A percentile compares a stretch with the other conserved stretches of the same genome.
Evolutionary conservation across 1,284 basidiomycete species (phyloP).

Genomic region (Quambalaria eucalypti): DNA sequence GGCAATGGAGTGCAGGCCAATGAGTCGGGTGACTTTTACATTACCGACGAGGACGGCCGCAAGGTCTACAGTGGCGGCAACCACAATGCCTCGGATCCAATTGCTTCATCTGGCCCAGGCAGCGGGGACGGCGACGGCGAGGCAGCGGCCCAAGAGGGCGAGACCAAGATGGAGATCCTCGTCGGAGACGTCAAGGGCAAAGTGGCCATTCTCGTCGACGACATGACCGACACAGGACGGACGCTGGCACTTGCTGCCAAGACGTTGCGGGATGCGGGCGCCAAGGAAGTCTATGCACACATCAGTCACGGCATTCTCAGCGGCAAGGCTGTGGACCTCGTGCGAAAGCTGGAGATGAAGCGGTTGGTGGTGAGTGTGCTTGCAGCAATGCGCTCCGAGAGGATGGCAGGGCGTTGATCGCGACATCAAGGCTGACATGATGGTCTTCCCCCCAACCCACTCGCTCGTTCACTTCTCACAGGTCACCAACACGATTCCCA

Average conservation of each 20-base stretch:
- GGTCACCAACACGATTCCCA: constrained; percentile 73
- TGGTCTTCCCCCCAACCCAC: too few relatives aligned
- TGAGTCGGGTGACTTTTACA: constrained; percentile 46
- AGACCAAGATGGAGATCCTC: constrained; percentile 71
- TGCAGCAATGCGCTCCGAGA: background rate
- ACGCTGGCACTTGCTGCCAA: constrained; percentile 77
- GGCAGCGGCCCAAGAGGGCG: constrained; percentile 41
- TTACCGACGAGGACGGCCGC: constrained; percentile 38
- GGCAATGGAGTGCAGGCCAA: constrained; percentile 48
- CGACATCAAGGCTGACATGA: background rate
- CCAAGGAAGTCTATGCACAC: constrained; percentile 75
- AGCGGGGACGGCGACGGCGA: background rate
- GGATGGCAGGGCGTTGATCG: background rate
- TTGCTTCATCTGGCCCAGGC: too few relatives aligned
- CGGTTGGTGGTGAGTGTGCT: constrained; percentile 67
- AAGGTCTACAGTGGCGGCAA: constrained; percentile 28
- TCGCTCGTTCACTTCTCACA: constrained; percentile 29
- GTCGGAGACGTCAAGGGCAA: constrained; percentile 94
- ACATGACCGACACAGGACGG: constrained; percentile 92
- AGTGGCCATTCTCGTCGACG: constrained; percentile 88
- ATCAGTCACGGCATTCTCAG: constrained; percentile 88
- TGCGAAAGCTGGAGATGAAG: constrained; percentile 71
- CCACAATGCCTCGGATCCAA: constrained; percentile 9
- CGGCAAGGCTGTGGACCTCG: constrained; percentile 67
- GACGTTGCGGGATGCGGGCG: constrained; percentile 78